phyloP scores from a whole-genome alignment of 1,139 yeast species.

The Candida gigantensis region DNA sequence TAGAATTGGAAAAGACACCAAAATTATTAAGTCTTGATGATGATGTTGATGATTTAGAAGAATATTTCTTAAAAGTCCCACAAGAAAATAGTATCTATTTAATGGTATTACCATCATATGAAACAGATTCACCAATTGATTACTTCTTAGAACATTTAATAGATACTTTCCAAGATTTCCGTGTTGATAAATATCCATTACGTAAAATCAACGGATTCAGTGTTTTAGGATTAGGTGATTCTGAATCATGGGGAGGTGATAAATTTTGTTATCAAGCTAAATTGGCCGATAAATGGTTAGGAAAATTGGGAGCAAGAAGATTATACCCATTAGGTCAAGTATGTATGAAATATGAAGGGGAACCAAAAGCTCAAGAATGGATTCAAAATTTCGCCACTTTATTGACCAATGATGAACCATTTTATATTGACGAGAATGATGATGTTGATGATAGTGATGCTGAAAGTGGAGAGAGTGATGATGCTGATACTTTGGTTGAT shows the following conservation, averaged over 20 bases:
- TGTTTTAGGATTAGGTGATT: constrained; percentile 85
- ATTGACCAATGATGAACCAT: constrained; percentile 67
- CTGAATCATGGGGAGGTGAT: constrained; percentile 76
- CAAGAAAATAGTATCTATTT: constrained; percentile 57
- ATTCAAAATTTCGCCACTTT: constrained; percentile 57
- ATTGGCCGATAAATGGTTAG: constrained; percentile 71
- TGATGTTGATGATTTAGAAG: constrained; percentile 82
- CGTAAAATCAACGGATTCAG: constrained; percentile 71
- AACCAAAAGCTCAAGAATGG: constrained; percentile 66
- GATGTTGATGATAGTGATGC: constrained; percentile 41
- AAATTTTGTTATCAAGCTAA: constrained; percentile 87
- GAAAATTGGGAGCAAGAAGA: constrained; percentile 83
- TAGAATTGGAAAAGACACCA: constrained; percentile 47
- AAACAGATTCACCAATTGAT: constrained; percentile 89
- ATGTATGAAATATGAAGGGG: constrained; percentile 76
- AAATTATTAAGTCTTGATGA: constrained; percentile 68
- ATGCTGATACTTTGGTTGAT: constrained; percentile 59
- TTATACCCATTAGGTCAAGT: constrained; percentile 83
- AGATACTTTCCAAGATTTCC: constrained; percentile 81
- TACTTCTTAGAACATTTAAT: constrained; percentile 77
- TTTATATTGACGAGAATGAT: constrained; percentile 45
- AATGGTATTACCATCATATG: constrained; percentile 85
- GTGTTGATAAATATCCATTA: constrained; percentile 82
- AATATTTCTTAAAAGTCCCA: constrained; percentile 72
- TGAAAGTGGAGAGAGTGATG: constrained; percentile 43